Conservation (phyloP, 108 stramenopile species). For the Fistulifera pelliculosa region DNA sequence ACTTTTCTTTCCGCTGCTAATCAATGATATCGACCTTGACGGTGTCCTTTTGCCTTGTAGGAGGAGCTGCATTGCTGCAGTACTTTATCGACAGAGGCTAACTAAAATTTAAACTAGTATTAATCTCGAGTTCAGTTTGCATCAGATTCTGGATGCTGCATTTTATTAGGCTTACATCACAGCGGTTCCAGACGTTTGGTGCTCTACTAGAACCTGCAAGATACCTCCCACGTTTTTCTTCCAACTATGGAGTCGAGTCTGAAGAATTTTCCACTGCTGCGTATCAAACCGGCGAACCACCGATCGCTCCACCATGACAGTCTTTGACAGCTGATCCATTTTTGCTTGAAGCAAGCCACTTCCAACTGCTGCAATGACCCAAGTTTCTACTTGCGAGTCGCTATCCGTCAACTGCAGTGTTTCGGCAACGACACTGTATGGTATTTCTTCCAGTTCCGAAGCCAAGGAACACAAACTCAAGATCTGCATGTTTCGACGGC, state of each 20-base stretch:
- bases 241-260: slow-evolving; percentile 52
- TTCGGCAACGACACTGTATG: slow-evolving; percentile 60
- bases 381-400: slow-evolving; percentile 62
- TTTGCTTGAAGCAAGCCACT: slow-evolving; percentile 75
- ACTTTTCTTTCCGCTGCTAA: no score
- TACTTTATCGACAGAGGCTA: no score
- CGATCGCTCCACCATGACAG: slow-evolving; percentile 75
- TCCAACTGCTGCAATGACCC: slow-evolving; percentile 78
- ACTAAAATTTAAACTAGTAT: no score
- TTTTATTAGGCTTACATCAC: no score
- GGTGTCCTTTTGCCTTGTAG: no score
- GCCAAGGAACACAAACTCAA: slow-evolving; percentile 67
- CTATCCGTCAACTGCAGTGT: slow-evolving; percentile 49
- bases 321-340: slow-evolving; percentile 79
- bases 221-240: slow-evolving; percentile 46
- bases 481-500: slow-evolving; percentile 67
- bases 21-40: no score
- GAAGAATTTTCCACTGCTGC: slow-evolving; percentile 75
- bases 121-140: no score
- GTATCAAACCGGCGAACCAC: slow-evolving; percentile 69
- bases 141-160: no score
- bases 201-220: slow-evolving; percentile 40
- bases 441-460: slow-evolving; percentile 55
- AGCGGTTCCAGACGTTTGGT: slow-evolving; percentile 2
- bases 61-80: no score